Evolutionary conservation across 768 basidiomycete genomes (phyloP).

Genomic region (Auricularia auricula-judae): DNA sequence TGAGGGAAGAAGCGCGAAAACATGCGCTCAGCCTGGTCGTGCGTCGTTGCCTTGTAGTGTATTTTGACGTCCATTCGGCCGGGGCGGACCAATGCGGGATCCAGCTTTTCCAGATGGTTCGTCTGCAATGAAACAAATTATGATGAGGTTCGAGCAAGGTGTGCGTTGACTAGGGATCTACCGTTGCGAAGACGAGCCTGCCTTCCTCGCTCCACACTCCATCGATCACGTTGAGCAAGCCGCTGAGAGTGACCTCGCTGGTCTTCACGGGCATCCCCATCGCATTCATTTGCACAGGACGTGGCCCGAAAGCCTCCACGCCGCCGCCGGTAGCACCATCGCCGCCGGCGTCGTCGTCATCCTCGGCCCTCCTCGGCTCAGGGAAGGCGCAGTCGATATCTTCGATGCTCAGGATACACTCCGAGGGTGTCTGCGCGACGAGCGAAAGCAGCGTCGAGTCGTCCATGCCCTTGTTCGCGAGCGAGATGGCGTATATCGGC

Average conservation of each 20-base stretch:
- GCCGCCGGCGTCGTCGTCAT: slow-evolving; percentile 13
- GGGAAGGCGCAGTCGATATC: slow-evolving; percentile 54
- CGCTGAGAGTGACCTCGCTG: slow-evolving; percentile 37
- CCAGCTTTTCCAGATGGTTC: slow-evolving; percentile 42
- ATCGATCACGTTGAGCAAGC: slow-evolving; percentile 47
- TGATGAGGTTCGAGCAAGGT: neutral
- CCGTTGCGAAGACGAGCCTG: slow-evolving; percentile 50
- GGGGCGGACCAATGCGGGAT: slow-evolving; percentile 43
- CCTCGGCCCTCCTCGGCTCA: slow-evolving; percentile 25
- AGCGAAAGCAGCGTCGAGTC: slow-evolving; percentile 37
- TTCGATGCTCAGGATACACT: slow-evolving; percentile 47
- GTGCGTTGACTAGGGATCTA: slow-evolving; percentile 13
- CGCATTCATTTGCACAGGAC: neutral
- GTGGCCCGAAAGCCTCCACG: neutral
- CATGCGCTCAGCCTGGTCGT: slow-evolving; percentile 34
- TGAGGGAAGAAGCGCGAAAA: slow-evolving; percentile 46
- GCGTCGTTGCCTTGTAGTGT: slow-evolving; percentile 38
- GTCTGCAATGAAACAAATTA: slow-evolving; percentile 23
- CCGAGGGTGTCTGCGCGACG: slow-evolving; percentile 35
- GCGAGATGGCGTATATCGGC: slow-evolving; percentile 30
- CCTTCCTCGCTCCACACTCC: slow-evolving; percentile 57
- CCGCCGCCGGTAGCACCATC: neutral
- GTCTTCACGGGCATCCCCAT: neutral
- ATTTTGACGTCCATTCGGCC: slow-evolving; percentile 47
- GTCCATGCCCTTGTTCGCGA: slow-evolving; percentile 39